Evolutionary conservation across 2,329 filamentous ascomycete species (phyloP), one percentile per base, ranked within the genome.

Genomic region (Fusarium sp.): DNA sequence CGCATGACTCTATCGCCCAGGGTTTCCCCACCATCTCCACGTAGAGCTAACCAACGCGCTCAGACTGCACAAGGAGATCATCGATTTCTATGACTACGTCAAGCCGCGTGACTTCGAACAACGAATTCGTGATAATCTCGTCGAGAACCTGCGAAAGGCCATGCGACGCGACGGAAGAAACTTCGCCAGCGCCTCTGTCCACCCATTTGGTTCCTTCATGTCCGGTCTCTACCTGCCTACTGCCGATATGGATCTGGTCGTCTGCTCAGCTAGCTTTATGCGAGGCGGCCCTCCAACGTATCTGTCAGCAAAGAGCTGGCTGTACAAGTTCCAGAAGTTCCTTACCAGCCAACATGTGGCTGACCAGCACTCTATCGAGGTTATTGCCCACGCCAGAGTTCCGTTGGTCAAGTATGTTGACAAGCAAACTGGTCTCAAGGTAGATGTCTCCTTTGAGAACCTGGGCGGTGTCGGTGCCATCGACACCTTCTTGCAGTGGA

Each of bases 371-470:
- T 83, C 87, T 3, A 83, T 94, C 30, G 86, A 91, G 70, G 84
- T 91, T 32, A 93, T 99, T 68, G 74, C 85, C 2, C 83, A 85
- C 67, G 94, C 96, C 21, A 93, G 91, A 72, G 94, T 99, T 4
- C 96, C 96, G 0, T 88, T 99, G 53, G 88, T 98, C 79, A 99
- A 99, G 77, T 98, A 92, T 74, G 85, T 93, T 43, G 96, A 99
- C 74, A 84, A 81, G 54, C 73, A 85, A 52, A 97, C 94, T 2
- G 89, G 89, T 14, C 82, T 99, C 52, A 92, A 91, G 70, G 91
- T 98, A 14, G 96, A 99, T 76, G 86, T 99, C 14, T 98, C 94
- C 0, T 97, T 99, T 75, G 95, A 99, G 79, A 98, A 97, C 74
- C 80, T 90, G 34, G 92, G 91, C 40, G 96, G 96, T 12, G 81